Conservation (phyloP, 345 rosid genomes). For the Eucalyptus regnans region DNA sequence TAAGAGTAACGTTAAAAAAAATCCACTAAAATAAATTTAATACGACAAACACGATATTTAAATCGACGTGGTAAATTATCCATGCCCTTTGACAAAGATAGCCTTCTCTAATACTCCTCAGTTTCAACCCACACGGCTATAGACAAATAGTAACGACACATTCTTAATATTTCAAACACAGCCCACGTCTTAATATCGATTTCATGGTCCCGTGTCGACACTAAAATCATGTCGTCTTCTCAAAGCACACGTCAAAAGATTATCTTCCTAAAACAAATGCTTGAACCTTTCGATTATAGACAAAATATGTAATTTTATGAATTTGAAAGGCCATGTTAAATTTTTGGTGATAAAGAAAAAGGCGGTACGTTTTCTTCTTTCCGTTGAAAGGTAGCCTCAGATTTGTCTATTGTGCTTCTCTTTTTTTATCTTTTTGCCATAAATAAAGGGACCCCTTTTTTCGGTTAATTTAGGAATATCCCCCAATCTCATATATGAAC, state of each 20-base stretch:
- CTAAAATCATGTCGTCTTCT: not conserved
- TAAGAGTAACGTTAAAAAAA: not conserved
- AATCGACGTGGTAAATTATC: not conserved
- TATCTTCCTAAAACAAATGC: not conserved
- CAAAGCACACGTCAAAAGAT: fast-evolving
- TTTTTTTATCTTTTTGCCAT: not conserved
- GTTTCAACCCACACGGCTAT: no score
- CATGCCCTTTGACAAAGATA: not conserved
- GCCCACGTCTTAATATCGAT: fast-evolving
- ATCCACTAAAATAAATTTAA: not conserved
- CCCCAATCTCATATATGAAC: not conserved
- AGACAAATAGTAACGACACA: fast-evolving
- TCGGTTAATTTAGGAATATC: not conserved
- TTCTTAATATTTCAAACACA: not conserved
- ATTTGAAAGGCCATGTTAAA: not conserved
- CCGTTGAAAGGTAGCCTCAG: not conserved
- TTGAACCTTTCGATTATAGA: fast-evolving
- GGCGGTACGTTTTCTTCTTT: not conserved
- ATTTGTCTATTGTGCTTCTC: not conserved
- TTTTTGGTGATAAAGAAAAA: not conserved
- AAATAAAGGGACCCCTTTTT: not conserved
- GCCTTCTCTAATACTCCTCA: no score
- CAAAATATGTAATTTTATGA: not conserved
- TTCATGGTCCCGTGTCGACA: fast-evolving
- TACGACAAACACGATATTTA: not conserved